A percentile compares a stretch with the other conserved stretches of the same genome.
These are phyloP conservation scores for Stropharia rugosoannulata DNA, from an alignment of 768 basidiomycete genomes.

Conservation along the genomic window DNA sequence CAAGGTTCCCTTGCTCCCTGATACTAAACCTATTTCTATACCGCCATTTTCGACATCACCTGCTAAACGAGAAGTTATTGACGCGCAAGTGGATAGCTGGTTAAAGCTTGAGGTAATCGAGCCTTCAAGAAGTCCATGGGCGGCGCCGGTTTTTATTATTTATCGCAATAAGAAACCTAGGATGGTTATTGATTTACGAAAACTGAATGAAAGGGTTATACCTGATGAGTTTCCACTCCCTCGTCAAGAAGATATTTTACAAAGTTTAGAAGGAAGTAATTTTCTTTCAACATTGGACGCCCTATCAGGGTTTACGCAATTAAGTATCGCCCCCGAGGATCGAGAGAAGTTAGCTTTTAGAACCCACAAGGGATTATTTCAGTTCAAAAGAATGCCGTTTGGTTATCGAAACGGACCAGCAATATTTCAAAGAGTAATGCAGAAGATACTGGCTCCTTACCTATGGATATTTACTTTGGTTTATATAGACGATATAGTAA, in stretches of 20 bases:
- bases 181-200: conserved; percentile 31
- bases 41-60: conserved; percentile 14
- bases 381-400: conserved; percentile 43
- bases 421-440: conserved; percentile 42
- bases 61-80: conserved; percentile 23
- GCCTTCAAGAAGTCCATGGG: conserved; percentile 37
- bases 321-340: conserved; percentile 21
- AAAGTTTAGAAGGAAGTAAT: conserved; percentile 27
- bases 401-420: conserved; percentile 34
- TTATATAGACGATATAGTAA: conserved; percentile 42
- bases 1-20: no score
- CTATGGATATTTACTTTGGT: conserved; percentile 39
- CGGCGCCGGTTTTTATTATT: conserved; percentile 27
- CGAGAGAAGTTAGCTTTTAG: conserved; percentile 35
- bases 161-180: conserved; percentile 36
- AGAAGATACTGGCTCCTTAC: conserved; percentile 29
- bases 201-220: conserved; percentile 6
- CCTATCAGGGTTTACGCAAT: conserved; percentile 38
- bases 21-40: no score
- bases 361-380: conserved; percentile 36
- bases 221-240: conserved; percentile 24
- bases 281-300: conserved; percentile 26
- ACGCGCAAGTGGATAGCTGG: conserved; percentile 25
- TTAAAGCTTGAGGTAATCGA: conserved; percentile 36
- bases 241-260: conserved; percentile 22